Evolutionary conservation across 1,139 yeast genomes (phyloP), one percentile per base, ranked within the genome.

Genomic region (Saccharomycopsis hybrid): DNA sequence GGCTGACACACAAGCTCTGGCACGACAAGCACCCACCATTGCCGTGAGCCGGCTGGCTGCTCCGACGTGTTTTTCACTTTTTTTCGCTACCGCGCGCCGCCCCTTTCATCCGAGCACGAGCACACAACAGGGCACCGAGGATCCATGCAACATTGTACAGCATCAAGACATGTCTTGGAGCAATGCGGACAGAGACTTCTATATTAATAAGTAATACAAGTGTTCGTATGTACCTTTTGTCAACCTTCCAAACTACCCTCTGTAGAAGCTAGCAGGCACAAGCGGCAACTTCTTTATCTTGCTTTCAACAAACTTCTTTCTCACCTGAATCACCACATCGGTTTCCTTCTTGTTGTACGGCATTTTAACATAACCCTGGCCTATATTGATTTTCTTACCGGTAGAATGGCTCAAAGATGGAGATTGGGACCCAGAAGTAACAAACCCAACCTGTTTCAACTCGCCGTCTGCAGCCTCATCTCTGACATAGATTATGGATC

Each of bases 341-440:
- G 89, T 78, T 1, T 96, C 97, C 43, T 78, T 73, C 69, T 90
- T 92, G 59, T 77, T 74, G 60, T 71, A 73, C n/a, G 78, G 80
- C 60, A 87, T 82, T 55, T 85, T 76, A 41, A 92, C 76, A 67
- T 87, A 92, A 4, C 85, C 96, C 76, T 90, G 96, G 28, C 96
- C 97, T 53, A 92, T 84, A 63, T 92, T 92, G 32, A 68, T 55
- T 29, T 48, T 51, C 38, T 50, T 37, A 18, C 49, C 49, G 24
- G 46, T 38, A 57, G 68, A 65, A 46, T 83, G 85, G n/a, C 82
- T 84, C 52, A 84, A 69, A 9, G 90, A 78, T 39, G 98, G 98
- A 8, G 96, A 85, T 53, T 92, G 83, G 53, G 92, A 82, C 3
- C 98, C 98, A 0, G 96, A 87, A 9, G 96, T 87, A 47, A 90